Evolutionary conservation across 768 basidiomycete species (phyloP).

Genomic region (Pleurotus pulmonarius): DNA sequence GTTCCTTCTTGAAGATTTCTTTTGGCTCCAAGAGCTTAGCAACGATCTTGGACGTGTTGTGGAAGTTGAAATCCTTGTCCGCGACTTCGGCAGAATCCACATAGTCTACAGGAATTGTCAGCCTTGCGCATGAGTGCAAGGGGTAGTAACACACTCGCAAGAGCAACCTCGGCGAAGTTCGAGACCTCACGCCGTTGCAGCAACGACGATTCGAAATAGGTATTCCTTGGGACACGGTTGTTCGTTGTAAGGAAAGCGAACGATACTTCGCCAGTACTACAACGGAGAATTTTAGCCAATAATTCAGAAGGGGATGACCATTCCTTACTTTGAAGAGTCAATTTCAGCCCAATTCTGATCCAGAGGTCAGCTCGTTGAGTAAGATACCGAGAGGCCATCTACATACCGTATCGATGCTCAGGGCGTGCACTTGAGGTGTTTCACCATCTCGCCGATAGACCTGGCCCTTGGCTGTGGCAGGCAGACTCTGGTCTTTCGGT

Average conservation of each 20-base stretch:
- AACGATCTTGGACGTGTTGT: slow-evolving; percentile 1
- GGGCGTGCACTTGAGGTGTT: slow-evolving; percentile 24
- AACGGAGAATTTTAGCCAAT: too few species aligned
- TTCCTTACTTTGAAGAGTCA: slow-evolving; percentile 14
- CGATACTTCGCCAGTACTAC: not conserved
- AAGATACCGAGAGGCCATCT: too few species aligned
- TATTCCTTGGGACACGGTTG: not conserved
- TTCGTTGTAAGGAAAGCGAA: slow-evolving; percentile 3
- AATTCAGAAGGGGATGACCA: too few species aligned
- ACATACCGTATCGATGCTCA: slow-evolving; percentile 24
- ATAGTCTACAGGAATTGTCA: too few species aligned
- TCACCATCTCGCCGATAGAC: slow-evolving; percentile 22
- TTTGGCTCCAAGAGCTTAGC: slow-evolving; percentile 1
- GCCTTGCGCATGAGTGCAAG: too few species aligned
- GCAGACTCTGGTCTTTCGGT: slow-evolving; percentile 40
- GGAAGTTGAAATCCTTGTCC: slow-evolving; percentile 5
- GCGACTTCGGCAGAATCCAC: not conserved
- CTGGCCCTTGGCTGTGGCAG: slow-evolving; percentile 19
- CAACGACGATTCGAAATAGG: not conserved
- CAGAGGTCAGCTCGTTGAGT: too few species aligned
- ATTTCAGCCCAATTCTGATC: slow-evolving; percentile 23
- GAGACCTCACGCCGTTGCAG: slow-evolving; percentile 1
- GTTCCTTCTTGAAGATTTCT: slow-evolving; percentile 1
- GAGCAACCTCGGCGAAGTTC: slow-evolving; percentile 1
- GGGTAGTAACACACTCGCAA: not conserved